Base-by-base conservation (phyloP, 768 basidiomycete species). In the Tylopilus sp. region DNA sequence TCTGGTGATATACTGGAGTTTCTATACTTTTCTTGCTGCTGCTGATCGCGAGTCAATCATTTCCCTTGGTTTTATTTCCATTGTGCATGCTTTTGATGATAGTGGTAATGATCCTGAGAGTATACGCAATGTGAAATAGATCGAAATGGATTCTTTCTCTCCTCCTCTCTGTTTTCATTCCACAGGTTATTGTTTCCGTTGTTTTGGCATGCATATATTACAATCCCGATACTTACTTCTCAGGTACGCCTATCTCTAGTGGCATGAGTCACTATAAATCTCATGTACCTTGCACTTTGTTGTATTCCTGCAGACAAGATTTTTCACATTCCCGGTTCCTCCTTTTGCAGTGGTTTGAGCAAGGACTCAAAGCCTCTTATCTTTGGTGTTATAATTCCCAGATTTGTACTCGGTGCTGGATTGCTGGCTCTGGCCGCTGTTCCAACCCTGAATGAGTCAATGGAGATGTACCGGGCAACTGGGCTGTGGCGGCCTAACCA, bases 121-220 rank as follows among this genome's bases (percentile, higher is more conserved):
- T 52, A 10, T 52, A 48, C 40, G 48, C 48, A 40, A 48, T 48
- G 48, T 48, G 48, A 37, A 40, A 28, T 22, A 36, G 4, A 40
- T 48, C 47, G 3, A 48, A n/a, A 29, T 41, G 10, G 29, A 25
- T 42, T 16, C 40, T 42, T 17, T 25, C 24, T 16, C 4, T 41
- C 36, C 52, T 59, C 17, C 31, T 59, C 9, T 30, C 29, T 22
- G 2, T 52, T 24, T 58, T 52, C 6, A 26, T 52, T 12, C 37
- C 47, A 14, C 36, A 52, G 24, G 19, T 45, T 3, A 38, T 52
- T 14, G 6, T 16, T 4, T 12, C 17, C 3, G 24, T 52, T 0
- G 37, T 45, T 19, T 45, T 46, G 7, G 45, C 26, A 11, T n/a
- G 21, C 6, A 22, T 52, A 7, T 31, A 40, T 24, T 3, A 30